Base-by-base conservation (phyloP, 805 yeast genomes). In the Candida argentea region DNA sequence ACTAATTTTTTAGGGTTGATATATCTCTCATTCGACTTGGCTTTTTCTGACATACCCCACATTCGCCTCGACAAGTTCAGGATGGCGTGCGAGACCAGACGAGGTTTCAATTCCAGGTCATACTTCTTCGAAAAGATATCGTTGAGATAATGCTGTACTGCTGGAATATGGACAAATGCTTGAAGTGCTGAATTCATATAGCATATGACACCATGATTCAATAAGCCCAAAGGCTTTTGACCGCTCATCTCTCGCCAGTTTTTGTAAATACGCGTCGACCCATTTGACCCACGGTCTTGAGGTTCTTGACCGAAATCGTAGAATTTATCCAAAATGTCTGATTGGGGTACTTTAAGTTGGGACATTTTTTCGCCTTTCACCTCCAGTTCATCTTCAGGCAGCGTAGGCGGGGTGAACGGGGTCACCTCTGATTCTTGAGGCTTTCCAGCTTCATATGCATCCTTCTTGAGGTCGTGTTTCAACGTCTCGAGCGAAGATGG, bases 121-220 rank as follows among this genome's bases (percentile, higher is more conserved):
- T 71, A 61, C 34, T 73, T 69, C 24, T 74, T 75, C 16, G 62
- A 54, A 29, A 69, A 53, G 5, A 85, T 70, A 33, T 81, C 87
- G 23, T 65, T 60, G 30, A 91, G 57, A 48, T 87, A 91, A 48
- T 84, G 89, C 42, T 81, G 82, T 31, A 89, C 54, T 4, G 96
- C 93, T 5, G 98, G 96, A 12, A 86, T 74, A 46, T 89, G 98
- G 20, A 87, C 56, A 64, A 91, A 57, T 1, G 93, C 76, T 58
- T 89, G 97, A 15, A 91, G 76, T 2, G 96, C 96, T 5, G 95
- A 79, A 52, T 91, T 89, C 71, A 89, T 87, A 57, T 89, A 89
- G 52, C 98, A 89, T 3, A 97, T 89, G 25, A 91, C 97, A 22
- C 96, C 96, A 40, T 80, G 87, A 52, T 89, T 89, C 27, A 81